Base-by-base conservation (phyloP, 305 asterid genomes). In the Caryopteris hybrid region DNA sequence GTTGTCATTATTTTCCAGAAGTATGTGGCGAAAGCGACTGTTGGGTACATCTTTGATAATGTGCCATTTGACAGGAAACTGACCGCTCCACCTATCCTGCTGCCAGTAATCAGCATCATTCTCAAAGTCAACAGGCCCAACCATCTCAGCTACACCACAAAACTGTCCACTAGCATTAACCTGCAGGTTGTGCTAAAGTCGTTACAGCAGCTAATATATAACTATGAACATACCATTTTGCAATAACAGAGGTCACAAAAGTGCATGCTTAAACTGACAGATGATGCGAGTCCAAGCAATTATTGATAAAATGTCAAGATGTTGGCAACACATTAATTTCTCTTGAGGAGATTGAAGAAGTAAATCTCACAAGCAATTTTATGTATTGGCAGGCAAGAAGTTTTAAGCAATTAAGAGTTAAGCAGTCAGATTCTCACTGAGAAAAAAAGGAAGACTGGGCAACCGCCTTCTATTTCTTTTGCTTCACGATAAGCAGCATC, bases 51-150 rank as follows among this genome's bases (percentile, higher is more conserved):
- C 98, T 81, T 95, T 95, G 43, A 95, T 85, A 54, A 95, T 74
- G 70, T 86, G 92, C 99, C 99, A 95, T 74, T 89, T 88, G 59
- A 95, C 99, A 51, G 95, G 98, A 79, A 95, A 95, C 79, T 89
- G 96, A 58, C 99, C 99, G 55, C 91, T 95, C 99, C 99, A 95
- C 82, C 99, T 85, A 74, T 95, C 98, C 80, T 92, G 98, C 86
- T 89, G 97, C 99, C 99, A 95, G 89, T 95, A 85, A 68, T 95
- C 94, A 23, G 99, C 97, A 79, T 88, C 88, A 52, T 86, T 88
- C 70, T 95, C 96, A 71, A 95, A 95, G 80, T 95, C 96, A 73
- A 95, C 90, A 39, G 86, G 80, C 64, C 99, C 99, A 73, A 83
- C 78, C 99, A 95, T 95, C 88, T 95, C 98, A 13, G 99, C 98